Conservation (phyloP, 2,329 filamentous ascomycete species). For the Penicillium expansum region DNA sequence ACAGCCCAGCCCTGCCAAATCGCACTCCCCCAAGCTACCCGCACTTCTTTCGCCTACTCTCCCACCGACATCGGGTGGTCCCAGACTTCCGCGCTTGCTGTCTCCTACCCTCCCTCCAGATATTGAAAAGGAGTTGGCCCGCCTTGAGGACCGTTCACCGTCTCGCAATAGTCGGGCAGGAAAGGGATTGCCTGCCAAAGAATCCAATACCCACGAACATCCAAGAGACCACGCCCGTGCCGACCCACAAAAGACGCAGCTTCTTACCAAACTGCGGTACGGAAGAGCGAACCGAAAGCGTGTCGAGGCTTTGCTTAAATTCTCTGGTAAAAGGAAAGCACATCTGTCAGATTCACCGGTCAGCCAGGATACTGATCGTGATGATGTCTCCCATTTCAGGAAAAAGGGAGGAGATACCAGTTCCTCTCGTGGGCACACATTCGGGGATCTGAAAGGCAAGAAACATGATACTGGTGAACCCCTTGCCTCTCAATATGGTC, state of each 20-base stretch:
- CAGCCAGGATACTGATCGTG: conserved; percentile 21
- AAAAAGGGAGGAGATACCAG: conserved; percentile 17
- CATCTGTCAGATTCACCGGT: conserved; percentile 26
- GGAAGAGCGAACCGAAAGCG: conserved; percentile 49
- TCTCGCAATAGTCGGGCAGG: conserved; percentile 9
- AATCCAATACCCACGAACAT: not conserved
- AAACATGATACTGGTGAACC: conserved; percentile 27
- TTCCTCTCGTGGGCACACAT: conserved; percentile 9
- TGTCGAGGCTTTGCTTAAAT: conserved; percentile 48
- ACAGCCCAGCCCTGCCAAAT: conserved; percentile 27
- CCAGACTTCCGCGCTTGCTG: conserved; percentile 52
- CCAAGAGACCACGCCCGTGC: conserved; percentile 9
- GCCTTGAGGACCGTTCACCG: conserved; percentile 39
- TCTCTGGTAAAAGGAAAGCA: conserved; percentile 39
- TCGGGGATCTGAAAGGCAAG: conserved; percentile 19
- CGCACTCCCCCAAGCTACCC: conserved; percentile 32
- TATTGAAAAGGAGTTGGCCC: conserved; percentile 53
- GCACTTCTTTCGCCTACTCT: conserved; percentile 41
- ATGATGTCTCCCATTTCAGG: conserved; percentile 18
- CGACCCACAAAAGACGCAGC: conserved; percentile 24
- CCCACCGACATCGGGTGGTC: conserved; percentile 42
- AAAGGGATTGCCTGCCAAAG: conserved; percentile 8
- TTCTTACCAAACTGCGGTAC: conserved; percentile 53
- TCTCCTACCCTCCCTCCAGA: conserved; percentile 58
- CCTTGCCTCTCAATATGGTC: conserved; percentile 32